Evolutionary conservation across 164 flowering plant genomes (phyloP), one percentile per base, ranked within the genome.

Genomic region (Amborella trichopoda): DNA sequence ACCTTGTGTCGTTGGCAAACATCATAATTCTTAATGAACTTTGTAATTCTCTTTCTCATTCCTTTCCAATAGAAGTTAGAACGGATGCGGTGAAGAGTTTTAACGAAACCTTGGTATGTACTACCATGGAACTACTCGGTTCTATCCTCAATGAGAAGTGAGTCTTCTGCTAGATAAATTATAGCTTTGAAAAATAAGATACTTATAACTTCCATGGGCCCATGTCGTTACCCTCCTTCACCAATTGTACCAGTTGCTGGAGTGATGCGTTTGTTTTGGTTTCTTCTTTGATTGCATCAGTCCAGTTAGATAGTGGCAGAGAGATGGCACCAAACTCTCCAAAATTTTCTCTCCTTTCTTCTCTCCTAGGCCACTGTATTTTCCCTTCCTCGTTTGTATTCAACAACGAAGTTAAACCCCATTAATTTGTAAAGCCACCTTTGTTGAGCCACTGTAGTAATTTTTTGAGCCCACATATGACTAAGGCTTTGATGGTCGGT

Each of bases 381-480:
- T 36, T 36, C 40, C 40, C 14, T 36, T 13, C 40, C 40, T 36
- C 40, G n/a, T 36, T 36, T 36, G 40, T 36, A 36, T 36, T 36
- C 40, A 16, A 36, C 14, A 13, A 36, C 14, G 3, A 36, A 14
- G 14, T 36, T 16, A 14, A 36, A 36, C 14, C n/a, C n/a, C n/a
- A n/a, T n/a, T n/a, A n/a, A n/a, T n/a, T n/a, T n/a, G n/a, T n/a
- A n/a, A n/a, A n/a, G 40, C 40, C 40, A 36, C 40, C 40, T 36
- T 36, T 36, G 40, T 13, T 36, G 3, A 36, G 40, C 40, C 14
- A 36, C 12, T 36, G 40, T 36, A 14, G 40, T 30, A 13, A 30
- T 30, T 13, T 30, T 30, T 13, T 30, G 34, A 13, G 34, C 34
- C 34, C 34, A 30, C 13, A 30, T 30, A 30, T 30, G 34, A 6